A percentile compares a stretch with the other conserved stretches of the same genome.
Evolutionary conservation across 176 grass and related monocot genomes (phyloP).

Genomic region (Carex pumila): DNA sequence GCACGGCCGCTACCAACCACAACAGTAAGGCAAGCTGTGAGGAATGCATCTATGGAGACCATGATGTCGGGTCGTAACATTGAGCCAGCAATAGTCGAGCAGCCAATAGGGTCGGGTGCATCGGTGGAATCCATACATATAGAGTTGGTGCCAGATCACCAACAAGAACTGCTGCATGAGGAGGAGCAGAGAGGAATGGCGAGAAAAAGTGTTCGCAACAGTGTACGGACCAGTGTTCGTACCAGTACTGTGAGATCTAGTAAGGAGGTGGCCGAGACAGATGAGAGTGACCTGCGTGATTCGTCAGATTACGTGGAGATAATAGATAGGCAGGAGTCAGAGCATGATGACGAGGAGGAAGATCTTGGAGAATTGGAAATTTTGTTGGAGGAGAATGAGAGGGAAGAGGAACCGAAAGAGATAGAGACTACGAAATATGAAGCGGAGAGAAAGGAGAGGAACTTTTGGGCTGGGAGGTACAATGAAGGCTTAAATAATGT

Average conservation of each 20-base stretch:
- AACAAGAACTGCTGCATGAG: neutral
- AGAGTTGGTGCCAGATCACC: slow-evolving; percentile 11
- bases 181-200: slow-evolving; percentile 6
- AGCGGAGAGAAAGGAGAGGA: slow-evolving; percentile 9
- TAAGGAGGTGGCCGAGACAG: slow-evolving; percentile 23
- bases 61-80: slow-evolving; percentile 12
- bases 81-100: neutral
- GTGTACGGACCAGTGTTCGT: slow-evolving; percentile 4
- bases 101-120: neutral
- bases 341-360: slow-evolving; percentile 2
- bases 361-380: slow-evolving; percentile 6
- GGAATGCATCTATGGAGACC: slow-evolving; percentile 27
- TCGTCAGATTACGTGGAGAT: slow-evolving; percentile 26
- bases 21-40: neutral
- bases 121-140: slow-evolving; percentile 23
- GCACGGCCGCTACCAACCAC: neutral
- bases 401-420: neutral
- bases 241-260: slow-evolving; percentile 12
- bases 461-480: neutral
- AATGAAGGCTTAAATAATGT: neutral
- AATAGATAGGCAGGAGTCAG: slow-evolving; percentile 21
- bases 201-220: slow-evolving; percentile 5
- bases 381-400: neutral
- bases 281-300: slow-evolving; percentile 16
- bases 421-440: neutral